phyloP scores from a whole-genome alignment of 2,329 filamentous ascomycete genomes.

The Diaporthe eres region DNA sequence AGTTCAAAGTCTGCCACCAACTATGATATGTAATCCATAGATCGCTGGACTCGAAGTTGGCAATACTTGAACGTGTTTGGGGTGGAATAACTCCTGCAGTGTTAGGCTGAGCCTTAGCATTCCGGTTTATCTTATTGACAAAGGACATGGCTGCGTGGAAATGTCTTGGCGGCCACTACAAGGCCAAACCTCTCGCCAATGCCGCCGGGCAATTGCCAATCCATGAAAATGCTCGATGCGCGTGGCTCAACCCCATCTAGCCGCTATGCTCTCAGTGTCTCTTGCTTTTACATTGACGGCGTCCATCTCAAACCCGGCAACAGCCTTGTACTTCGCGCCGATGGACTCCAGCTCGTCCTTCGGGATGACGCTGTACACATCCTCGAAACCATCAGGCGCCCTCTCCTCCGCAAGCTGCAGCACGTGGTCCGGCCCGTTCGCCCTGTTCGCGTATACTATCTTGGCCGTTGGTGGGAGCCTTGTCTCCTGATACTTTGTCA shows the following conservation, averaged over 20 bases:
- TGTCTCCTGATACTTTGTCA: constrained; percentile 55
- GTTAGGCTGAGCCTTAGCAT: neutral
- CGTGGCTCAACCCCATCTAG: constrained; percentile 12
- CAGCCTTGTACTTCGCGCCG: constrained; percentile 53
- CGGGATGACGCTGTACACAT: constrained; percentile 57
- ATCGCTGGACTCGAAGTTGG: neutral
- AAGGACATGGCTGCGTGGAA: rapidly evolving
- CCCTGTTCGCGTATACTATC: constrained; percentile 62
- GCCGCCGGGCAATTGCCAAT: no score
- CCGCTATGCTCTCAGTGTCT: constrained; percentile 50
- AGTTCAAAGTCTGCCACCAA: no score
- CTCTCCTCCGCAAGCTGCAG: constrained; percentile 60
- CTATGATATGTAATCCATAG: no score
- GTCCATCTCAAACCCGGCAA: constrained; percentile 62
- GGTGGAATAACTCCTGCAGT: neutral
- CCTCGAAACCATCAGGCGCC: constrained; percentile 56
- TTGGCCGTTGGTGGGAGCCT: constrained; percentile 58
- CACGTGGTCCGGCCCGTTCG: constrained; percentile 61
- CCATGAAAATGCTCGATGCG: rapidly evolving
- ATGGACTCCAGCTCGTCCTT: constrained; percentile 56
- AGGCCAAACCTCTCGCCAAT: neutral
- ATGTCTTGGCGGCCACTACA: neutral
- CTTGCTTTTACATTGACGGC: constrained; percentile 57
- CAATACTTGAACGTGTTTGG: rapidly evolving
- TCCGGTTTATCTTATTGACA: rapidly evolving